Conservation (phyloP, 257 asterid species). For the Nicotiana otophora region DNA sequence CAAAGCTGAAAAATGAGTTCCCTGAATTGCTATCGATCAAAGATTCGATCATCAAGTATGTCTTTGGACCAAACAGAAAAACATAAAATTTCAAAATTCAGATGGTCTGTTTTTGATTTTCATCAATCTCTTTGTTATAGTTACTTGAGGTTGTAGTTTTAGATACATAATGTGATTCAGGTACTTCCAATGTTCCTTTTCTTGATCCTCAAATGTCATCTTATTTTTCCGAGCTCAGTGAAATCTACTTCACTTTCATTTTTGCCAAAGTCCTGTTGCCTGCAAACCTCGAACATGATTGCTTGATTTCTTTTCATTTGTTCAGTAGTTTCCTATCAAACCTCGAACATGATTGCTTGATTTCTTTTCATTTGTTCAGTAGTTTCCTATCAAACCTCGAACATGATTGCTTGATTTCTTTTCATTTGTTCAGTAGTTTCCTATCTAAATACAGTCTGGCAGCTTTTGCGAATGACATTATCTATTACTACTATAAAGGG, state of each 20-base stretch:
- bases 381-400: no score
- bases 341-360: no score
- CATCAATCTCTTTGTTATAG: neutral
- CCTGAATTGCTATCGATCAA: slow-evolving; percentile 7
- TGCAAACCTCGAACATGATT: no score
- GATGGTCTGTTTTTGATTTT: neutral
- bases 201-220: neutral
- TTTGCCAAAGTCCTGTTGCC: neutral
- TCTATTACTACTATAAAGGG: no score
- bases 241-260: neutral
- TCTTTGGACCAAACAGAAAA: slow-evolving; percentile 19
- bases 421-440: no score
- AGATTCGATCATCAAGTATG: slow-evolving; percentile 22
- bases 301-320: no score
- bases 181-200: neutral
- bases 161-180: neutral
- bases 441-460: no score
- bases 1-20: slow-evolving; percentile 18
- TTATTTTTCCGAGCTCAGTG: neutral
- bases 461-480: no score
- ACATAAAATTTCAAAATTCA: neutral
- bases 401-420: no score
- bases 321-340: no score
- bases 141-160: neutral
- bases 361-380: no score